These are phyloP conservation scores for Pichia sp. DNA, from an alignment of 1,139 yeast species.

Conservation along the genomic window DNA sequence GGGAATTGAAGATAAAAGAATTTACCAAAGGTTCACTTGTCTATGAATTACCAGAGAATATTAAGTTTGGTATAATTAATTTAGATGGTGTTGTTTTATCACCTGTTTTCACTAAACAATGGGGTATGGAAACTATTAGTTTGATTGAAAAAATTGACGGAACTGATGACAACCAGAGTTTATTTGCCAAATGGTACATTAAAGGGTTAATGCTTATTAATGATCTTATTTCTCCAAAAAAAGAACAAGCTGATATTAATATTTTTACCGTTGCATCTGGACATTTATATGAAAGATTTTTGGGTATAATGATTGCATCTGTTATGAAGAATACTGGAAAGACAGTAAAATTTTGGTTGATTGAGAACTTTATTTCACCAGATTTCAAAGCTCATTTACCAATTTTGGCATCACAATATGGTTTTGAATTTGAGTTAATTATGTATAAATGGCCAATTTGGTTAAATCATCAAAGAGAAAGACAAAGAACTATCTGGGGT, in stretches of 20 bases:
- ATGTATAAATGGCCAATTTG: slow-evolving; percentile 91
- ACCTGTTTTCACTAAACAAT: slow-evolving; percentile 41
- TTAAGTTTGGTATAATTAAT: slow-evolving; percentile 30
- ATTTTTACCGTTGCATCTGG: slow-evolving; percentile 84
- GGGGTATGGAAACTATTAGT: slow-evolving; percentile 37
- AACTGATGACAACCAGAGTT: neutral
- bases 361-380: slow-evolving; percentile 74
- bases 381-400: slow-evolving; percentile 59
- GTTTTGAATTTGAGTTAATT: slow-evolving; percentile 64
- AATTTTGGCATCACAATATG: slow-evolving; percentile 47
- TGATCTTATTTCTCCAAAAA: neutral
- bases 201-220: slow-evolving; percentile 1
- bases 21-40: slow-evolving; percentile 37
- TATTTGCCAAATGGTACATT: neutral
- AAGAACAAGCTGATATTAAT: slow-evolving; percentile 55
- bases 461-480: slow-evolving; percentile 71
- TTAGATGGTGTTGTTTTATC: slow-evolving; percentile 42
- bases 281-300: slow-evolving; percentile 63
- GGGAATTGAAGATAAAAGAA: slow-evolving; percentile 42
- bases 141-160: slow-evolving; percentile 24
- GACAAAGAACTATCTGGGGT: slow-evolving; percentile 81
- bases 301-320: slow-evolving; percentile 74
- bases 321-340: slow-evolving; percentile 57
- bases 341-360: slow-evolving; percentile 78
- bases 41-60: slow-evolving; percentile 39